Percentiles rank a stretch among this genome's conserved stretches.
Conservation (phyloP, 495 filamentous ascomycete species). For the Daldinia childiae region DNA sequence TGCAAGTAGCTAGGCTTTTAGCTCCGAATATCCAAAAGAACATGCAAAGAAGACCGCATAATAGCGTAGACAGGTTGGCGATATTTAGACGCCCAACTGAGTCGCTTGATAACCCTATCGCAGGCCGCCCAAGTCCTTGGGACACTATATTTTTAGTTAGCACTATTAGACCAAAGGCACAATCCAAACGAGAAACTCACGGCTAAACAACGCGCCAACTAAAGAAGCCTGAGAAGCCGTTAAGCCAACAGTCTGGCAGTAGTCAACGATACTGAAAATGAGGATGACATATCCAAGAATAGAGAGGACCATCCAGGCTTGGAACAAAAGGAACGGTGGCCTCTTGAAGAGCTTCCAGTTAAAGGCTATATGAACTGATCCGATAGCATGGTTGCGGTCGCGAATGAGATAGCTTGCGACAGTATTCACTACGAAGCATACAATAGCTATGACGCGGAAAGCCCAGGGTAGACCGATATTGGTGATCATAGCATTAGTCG, state of each 20-base stretch:
- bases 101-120: constrained; percentile 75
- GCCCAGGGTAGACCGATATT: constrained; percentile 69
- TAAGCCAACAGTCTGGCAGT: constrained; percentile 70
- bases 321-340: constrained; percentile 69
- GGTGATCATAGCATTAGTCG: constrained; percentile 68
- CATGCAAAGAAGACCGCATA: constrained; percentile 68
- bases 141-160: constrained; percentile 45
- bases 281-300: constrained; percentile 78
- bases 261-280: constrained; percentile 77
- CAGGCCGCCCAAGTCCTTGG: constrained; percentile 62
- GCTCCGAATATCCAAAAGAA: constrained; percentile 75
- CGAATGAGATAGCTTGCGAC: constrained; percentile 66
- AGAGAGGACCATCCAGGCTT: constrained; percentile 74
- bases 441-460: constrained; percentile 72
- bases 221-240: constrained; percentile 72
- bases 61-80: constrained; percentile 66
- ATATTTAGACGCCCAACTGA: constrained; percentile 73
- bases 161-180: background rate
- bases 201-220: constrained; percentile 75
- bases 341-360: constrained; percentile 68
- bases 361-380: constrained; percentile 69
- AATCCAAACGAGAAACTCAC: constrained; percentile 49
- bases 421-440: constrained; percentile 66
- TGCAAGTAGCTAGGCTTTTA: constrained; percentile 69
- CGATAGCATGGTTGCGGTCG: constrained; percentile 74